Conservation (phyloP, 2,329 filamentous ascomycete genomes). For the Cladorrhinum sp. region DNA sequence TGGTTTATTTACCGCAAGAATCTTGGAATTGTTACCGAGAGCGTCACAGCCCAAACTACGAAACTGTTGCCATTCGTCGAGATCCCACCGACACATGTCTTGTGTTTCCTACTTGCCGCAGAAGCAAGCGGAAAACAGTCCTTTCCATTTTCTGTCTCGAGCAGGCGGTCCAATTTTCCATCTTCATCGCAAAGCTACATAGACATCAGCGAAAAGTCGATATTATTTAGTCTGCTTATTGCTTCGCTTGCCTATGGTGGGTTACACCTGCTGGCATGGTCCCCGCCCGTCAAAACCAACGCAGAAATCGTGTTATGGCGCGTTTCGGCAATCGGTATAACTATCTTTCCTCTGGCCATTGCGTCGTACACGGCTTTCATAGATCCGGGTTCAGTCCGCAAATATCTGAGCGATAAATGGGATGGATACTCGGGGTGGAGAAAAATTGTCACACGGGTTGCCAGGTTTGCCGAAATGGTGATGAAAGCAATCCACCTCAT, state of each 20-base stretch:
- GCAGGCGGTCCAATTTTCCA: background rate
- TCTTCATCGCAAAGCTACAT: background rate
- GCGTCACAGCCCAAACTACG: background rate
- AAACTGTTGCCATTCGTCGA: background rate
- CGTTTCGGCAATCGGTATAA: background rate
- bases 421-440: background rate
- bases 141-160: background rate
- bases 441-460: background rate
- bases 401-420: background rate
- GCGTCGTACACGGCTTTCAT: background rate
- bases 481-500: too few species aligned
- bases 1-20: background rate
- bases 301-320: conserved; percentile 2
- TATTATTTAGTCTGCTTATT: background rate
- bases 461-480: too few species aligned
- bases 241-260: conserved; percentile 5
- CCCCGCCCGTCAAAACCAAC: background rate
- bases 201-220: background rate
- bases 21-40: background rate
- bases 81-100: background rate
- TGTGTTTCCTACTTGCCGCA: background rate
- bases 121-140: background rate
- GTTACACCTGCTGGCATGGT: conserved; percentile 6
- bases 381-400: background rate
- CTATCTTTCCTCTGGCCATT: background rate